These are phyloP conservation scores for Scenedesmus sp. DNA, from an alignment of 163 green algal species.

Conservation along the genomic window DNA sequence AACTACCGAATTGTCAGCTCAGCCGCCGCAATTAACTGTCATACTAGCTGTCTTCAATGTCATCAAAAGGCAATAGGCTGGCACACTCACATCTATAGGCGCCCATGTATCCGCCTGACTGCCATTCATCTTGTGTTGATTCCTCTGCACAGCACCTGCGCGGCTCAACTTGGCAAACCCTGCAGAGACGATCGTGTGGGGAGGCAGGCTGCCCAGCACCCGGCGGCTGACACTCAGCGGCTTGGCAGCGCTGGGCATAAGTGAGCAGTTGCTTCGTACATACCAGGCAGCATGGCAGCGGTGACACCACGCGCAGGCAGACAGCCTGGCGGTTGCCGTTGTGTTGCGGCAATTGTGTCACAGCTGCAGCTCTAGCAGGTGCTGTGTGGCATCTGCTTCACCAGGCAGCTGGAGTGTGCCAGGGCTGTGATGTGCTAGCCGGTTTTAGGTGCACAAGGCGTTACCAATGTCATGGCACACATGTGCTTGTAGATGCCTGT, in stretches of 20 bases:
- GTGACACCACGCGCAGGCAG: neutral
- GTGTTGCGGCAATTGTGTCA: neutral
- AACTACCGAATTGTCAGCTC: neutral
- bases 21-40: neutral
- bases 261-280: neutral
- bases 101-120: neutral
- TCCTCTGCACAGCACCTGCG: neutral
- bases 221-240: conserved; percentile 55
- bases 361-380: too few species aligned
- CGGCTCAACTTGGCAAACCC: conserved; percentile 34
- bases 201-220: conserved; percentile 61
- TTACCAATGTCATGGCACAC: too few species aligned
- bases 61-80: neutral
- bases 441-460: too few species aligned
- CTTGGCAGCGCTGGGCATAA: conserved; percentile 58
- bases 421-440: too few species aligned
- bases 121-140: neutral
- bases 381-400: too few species aligned
- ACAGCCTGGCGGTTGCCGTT: neutral
- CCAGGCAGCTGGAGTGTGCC: too few species aligned
- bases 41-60: neutral
- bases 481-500: too few species aligned
- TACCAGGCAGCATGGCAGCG: neutral
- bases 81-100: neutral
- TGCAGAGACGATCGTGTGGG: conserved; percentile 59